Base-by-base conservation (phyloP, 1,284 basidiomycete genomes). In the Dichomitus squalens region DNA sequence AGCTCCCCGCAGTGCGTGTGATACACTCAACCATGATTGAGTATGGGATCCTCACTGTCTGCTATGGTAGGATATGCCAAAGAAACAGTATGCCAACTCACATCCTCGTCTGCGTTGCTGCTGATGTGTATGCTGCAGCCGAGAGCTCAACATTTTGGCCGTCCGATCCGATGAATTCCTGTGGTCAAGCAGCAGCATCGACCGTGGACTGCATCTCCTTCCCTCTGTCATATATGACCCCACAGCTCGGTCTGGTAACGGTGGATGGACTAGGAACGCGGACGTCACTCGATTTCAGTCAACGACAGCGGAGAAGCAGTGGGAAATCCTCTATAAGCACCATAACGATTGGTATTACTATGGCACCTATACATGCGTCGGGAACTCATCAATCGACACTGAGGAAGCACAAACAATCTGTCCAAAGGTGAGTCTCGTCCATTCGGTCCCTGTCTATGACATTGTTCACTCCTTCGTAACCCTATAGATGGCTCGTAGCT, bases 291-390 rank as follows among this genome's bases (percentile, higher is more conserved):
- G 8, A 12, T 18, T 47, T 47, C 44, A 18, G 29, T 29, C 8
- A 31, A 36, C 29, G 49, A 31, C 16, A 7, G 34, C 23, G 4
- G 29, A 35, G 6, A 33, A 9, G 25, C 4, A 20, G 6, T 47
- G 40, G 34, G 55, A 60, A 29, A 20, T 60, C 8, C 9, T 60
- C 27, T 41, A 23, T 33, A 25, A 36, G 14, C 33, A 18, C 1
- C 18, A 46, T 11, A n/a, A 52, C 7, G 16, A 52, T 4, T 57
- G 55, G 49, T 55, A 54, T 29, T 60, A 60, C 40, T 55, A 52
- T 35, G 59, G 59, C 12, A 60, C 59, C 1, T 60, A 60, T 14
- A 31, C 20, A 14, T 52, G 49, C 16, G 31, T 39, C 33, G 46
- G 51, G 7, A 21, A 12, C 20, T 35, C 35, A 0, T 11, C 41